These are phyloP conservation scores for Colletotrichum noveboracense DNA, from an alignment of 2,329 filamentous ascomycete genomes.

Conservation along the genomic window DNA sequence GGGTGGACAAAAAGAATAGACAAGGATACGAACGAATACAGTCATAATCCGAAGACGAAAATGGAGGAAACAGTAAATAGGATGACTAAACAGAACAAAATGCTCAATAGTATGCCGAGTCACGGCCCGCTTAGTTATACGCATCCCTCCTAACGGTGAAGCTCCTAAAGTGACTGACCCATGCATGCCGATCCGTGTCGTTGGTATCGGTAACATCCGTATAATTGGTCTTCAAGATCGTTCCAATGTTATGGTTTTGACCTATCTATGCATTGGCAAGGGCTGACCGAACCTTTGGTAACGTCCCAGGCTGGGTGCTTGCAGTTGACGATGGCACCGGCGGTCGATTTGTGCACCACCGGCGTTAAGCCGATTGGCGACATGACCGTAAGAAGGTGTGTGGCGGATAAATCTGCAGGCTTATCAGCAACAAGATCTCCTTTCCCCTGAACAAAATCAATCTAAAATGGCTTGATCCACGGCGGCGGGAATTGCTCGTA, in stretches of 20 bases:
- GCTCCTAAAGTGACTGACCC: rapidly evolving
- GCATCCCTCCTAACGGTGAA: neutral
- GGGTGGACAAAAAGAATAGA: neutral
- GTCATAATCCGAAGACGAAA: neutral
- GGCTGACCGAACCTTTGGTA: neutral
- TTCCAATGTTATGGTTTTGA: neutral
- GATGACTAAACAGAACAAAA: neutral
- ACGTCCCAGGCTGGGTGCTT: neutral
- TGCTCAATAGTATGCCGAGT: rapidly evolving
- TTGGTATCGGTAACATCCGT: neutral
- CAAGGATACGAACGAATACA: rapidly evolving
- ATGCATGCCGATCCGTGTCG: neutral
- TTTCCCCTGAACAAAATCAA: neutral
- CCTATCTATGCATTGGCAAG: neutral
- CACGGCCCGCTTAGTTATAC: neutral
- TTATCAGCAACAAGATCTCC: neutral
- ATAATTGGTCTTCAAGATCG: rapidly evolving
- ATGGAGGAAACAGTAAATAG: rapidly evolving
- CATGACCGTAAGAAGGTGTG: no score
- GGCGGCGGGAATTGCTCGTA: neutral
- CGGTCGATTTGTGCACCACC: neutral
- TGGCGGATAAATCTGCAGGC: neutral
- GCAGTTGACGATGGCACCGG: neutral
- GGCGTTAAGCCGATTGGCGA: neutral
- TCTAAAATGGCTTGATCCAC: neutral